A percentile compares a stretch with the other conserved stretches of the same genome.
These are phyloP conservation scores for Hysterium pulicare DNA, from an alignment of 2,329 filamentous ascomycete genomes.

Conservation along the genomic window DNA sequence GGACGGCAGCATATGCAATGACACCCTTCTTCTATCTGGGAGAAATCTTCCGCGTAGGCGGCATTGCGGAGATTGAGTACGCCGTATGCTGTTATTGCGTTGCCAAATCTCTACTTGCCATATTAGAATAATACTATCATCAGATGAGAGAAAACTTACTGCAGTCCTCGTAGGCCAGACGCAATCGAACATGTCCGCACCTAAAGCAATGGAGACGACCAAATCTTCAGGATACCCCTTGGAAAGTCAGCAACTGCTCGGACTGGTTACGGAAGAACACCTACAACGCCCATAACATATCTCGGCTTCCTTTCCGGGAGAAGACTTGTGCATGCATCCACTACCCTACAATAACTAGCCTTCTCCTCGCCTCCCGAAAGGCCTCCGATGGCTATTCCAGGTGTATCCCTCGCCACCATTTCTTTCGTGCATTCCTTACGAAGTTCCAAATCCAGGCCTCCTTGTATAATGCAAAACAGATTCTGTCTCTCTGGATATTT, in stretches of 20 bases:
- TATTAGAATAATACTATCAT: constrained; percentile 1
- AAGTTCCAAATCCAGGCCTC: constrained; percentile 84
- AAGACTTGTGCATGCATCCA: constrained; percentile 77
- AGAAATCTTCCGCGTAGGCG: constrained; percentile 73
- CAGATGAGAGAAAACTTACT: constrained; percentile 38
- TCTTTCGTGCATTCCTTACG: constrained; percentile 75
- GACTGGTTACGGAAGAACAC: constrained; percentile 24
- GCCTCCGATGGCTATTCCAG: constrained; percentile 93
- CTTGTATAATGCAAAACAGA: constrained; percentile 98
- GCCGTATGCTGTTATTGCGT: constrained; percentile 78
- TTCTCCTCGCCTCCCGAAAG: constrained; percentile 95
- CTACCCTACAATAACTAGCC: constrained; percentile 85
- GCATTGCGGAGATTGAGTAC: constrained; percentile 81
- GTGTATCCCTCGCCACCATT: constrained; percentile 89
- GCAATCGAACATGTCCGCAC: constrained; percentile 99
- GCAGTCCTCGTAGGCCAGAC: constrained; percentile 97
- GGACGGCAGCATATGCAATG: constrained; percentile 73
- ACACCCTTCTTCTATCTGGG: constrained; percentile 79
- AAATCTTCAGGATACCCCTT: constrained; percentile 92
- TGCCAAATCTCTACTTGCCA: constrained; percentile 69
- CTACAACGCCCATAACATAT: constrained; percentile 94
- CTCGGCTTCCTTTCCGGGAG: constrained; percentile 90
- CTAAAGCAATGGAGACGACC: constrained; percentile 86
- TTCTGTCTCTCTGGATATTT: constrained; percentile 80
- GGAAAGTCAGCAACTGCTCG: constrained; percentile 15